Evolutionary conservation across 2,329 filamentous ascomycete species (phyloP).

Genomic region (Curvularia verruculosa): DNA sequence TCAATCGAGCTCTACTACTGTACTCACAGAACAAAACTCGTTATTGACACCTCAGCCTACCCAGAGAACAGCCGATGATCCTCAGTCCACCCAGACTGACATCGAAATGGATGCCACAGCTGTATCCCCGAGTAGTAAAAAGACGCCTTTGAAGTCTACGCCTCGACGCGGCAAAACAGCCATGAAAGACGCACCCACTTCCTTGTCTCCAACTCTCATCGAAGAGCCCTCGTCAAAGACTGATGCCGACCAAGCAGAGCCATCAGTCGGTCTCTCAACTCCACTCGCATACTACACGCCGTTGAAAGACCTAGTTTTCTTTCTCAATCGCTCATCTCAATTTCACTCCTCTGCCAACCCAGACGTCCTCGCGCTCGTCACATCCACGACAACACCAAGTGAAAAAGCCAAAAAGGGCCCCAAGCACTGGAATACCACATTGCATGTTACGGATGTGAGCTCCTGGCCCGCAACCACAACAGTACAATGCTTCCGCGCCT

Average conservation of each 20-base stretch:
- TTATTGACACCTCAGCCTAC: slow-evolving; percentile 49
- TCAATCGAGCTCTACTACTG: slow-evolving; percentile 19
- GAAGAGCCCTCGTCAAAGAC: slow-evolving; percentile 23
- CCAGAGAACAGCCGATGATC: slow-evolving; percentile 34
- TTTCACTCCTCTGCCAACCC: slow-evolving; percentile 46
- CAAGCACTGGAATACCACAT: slow-evolving; percentile 52
- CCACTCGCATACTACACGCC: slow-evolving; percentile 55
- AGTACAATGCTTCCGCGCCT: slow-evolving; percentile 54
- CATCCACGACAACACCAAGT: slow-evolving; percentile 39
- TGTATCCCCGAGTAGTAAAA: slow-evolving; percentile 3
- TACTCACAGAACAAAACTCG: slow-evolving; percentile 29
- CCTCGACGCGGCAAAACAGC: slow-evolving; percentile 20
- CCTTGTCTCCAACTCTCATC: slow-evolving; percentile 11
- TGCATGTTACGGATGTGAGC: slow-evolving; percentile 51
- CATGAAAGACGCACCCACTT: slow-evolving; percentile 17
- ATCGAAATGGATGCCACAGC: slow-evolving; percentile 10
- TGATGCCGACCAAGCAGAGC: slow-evolving; percentile 19
- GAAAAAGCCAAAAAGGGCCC: slow-evolving; percentile 51
- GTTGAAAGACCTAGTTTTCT: slow-evolving; percentile 48
- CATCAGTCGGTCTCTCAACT: slow-evolving; percentile 50
- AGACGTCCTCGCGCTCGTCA: slow-evolving; percentile 55
- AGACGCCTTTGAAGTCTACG: slow-evolving; percentile 10
- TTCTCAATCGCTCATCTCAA: slow-evolving; percentile 49
- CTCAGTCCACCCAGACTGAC: slow-evolving; percentile 31
- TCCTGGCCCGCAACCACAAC: slow-evolving; percentile 31